Percentiles rank a stretch among this genome's conserved stretches.
phyloP scores from a whole-genome alignment of 495 filamentous ascomycete species.

The Chlorociboria aeruginascens region DNA sequence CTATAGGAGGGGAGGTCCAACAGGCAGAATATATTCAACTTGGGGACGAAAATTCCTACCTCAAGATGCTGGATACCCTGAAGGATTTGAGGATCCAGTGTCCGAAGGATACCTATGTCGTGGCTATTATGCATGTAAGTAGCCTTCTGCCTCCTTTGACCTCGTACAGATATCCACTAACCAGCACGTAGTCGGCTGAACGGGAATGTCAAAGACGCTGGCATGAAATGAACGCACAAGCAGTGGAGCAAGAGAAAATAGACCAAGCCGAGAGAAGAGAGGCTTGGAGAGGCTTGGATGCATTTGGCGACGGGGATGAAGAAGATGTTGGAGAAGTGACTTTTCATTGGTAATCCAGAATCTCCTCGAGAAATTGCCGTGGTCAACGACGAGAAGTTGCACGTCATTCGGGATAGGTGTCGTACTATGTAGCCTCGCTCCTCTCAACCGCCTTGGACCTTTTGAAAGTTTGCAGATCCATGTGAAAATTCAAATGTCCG shows the following conservation, averaged over 20 bases:
- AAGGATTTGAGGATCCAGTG: not conserved
- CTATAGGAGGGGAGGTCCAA: not conserved
- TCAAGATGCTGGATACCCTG: not conserved
- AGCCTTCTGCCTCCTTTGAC: not conserved
- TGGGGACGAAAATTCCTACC: not conserved
- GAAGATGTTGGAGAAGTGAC: constrained; percentile 6
- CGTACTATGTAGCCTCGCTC: too few species aligned
- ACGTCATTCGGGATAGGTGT: not conserved
- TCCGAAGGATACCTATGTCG: not conserved
- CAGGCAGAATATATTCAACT: not conserved
- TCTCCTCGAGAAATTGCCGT: not conserved
- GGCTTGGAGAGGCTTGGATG: not conserved
- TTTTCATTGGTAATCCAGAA: not conserved
- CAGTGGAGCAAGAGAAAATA: not conserved
- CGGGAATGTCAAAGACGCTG: not conserved
- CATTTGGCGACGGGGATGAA: not conserved
- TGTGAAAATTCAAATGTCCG: too few species aligned
- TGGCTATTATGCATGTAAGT: constrained; percentile 4
- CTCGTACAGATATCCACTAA: not conserved
- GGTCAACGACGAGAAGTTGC: not conserved
- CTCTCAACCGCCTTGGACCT: too few species aligned
- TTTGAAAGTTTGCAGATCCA: too few species aligned
- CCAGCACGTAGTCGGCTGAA: not conserved
- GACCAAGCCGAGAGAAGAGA: not conserved
- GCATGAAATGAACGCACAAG: not conserved